Evolutionary conservation across 139 green algal species (phyloP).

Genomic region (Diplosphaera chodatii): DNA sequence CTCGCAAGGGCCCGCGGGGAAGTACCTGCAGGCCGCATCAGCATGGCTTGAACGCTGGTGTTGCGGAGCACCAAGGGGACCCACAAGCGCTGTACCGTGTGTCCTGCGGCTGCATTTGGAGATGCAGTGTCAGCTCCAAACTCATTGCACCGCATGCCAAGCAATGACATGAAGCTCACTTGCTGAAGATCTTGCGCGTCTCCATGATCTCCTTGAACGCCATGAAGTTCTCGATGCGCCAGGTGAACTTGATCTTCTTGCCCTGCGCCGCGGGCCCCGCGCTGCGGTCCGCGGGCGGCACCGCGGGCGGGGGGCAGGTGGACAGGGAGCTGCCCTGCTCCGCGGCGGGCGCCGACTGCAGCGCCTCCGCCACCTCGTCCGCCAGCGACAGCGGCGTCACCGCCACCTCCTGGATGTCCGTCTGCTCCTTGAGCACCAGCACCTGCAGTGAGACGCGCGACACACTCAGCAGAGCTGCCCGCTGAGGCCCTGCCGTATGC

Average conservation of each 20-base stretch:
- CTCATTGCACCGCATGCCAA: too few relatives aligned
- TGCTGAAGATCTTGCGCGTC: conserved; percentile 68
- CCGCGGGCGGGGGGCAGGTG: background rate
- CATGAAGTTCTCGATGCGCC: conserved; percentile 66
- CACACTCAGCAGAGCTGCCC: too few relatives aligned
- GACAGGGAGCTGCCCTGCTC: background rate
- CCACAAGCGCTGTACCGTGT: too few relatives aligned
- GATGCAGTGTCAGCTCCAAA: too few relatives aligned
- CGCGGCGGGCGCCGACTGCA: background rate
- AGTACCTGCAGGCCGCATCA: too few relatives aligned
- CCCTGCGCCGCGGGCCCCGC: conserved; percentile 1
- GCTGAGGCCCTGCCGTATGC: too few relatives aligned
- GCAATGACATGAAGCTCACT: conserved; percentile 5
- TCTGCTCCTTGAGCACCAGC: conserved; percentile 53
- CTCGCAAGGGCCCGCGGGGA: conserved; percentile 38
- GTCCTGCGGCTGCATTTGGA: too few relatives aligned
- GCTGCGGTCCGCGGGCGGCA: background rate
- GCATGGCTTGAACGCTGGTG: too few relatives aligned
- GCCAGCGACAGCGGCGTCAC: conserved; percentile 8
- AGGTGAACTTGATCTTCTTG: conserved; percentile 39
- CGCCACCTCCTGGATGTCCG: conserved; percentile 20
- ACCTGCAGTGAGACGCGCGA: too few relatives aligned
- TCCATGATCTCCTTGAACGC: conserved; percentile 72
- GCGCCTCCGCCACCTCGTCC: background rate
- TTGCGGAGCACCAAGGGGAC: too few relatives aligned